Conservation (phyloP, 2,329 filamentous ascomycete species). For the Colletotrichum sp. region DNA sequence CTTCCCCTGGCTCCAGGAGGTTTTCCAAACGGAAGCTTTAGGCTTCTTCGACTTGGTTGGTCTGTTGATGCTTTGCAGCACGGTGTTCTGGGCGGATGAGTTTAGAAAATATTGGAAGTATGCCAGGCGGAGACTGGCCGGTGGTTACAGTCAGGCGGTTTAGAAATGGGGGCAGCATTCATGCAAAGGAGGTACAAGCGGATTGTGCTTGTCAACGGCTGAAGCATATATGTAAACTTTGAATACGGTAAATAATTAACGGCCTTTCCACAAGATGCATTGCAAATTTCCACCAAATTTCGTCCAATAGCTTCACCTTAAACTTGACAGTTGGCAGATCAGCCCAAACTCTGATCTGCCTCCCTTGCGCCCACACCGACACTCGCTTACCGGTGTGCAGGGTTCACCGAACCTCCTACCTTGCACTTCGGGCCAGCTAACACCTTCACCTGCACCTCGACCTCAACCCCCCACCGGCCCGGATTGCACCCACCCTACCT, state of each 20-base stretch:
- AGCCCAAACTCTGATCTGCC: neutral
- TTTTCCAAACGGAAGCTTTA: conserved; percentile 95
- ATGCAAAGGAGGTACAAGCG: neutral
- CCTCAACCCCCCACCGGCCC: conserved; percentile 16
- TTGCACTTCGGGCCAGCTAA: conserved; percentile 21
- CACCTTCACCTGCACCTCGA: conserved; percentile 17
- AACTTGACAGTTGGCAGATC: conserved; percentile 1
- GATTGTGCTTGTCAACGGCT: conserved; percentile 1
- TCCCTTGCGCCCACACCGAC: conserved; percentile 12
- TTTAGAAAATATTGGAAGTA: conserved; percentile 79
- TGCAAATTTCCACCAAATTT: neutral
- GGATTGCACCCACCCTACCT: conserved; percentile 12
- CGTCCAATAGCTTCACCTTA: neutral
- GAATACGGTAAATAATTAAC: conserved; percentile 17
- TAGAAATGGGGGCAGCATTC: conserved; percentile 36
- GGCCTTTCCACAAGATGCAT: neutral
- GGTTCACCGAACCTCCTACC: conserved; percentile 17
- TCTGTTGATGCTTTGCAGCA: conserved; percentile 79
- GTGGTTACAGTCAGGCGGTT: conserved; percentile 70
- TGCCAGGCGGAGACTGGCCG: conserved; percentile 60
- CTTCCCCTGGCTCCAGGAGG: conserved; percentile 87
- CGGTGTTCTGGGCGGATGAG: conserved; percentile 96
- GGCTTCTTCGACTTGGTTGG: conserved; percentile 74
- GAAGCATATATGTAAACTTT: conserved; percentile 10
- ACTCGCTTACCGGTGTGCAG: conserved; percentile 20